These are phyloP conservation scores for Paramecium sexaurelia DNA, from an alignment of 73 alveolate genomes.

Conservation along the genomic window DNA sequence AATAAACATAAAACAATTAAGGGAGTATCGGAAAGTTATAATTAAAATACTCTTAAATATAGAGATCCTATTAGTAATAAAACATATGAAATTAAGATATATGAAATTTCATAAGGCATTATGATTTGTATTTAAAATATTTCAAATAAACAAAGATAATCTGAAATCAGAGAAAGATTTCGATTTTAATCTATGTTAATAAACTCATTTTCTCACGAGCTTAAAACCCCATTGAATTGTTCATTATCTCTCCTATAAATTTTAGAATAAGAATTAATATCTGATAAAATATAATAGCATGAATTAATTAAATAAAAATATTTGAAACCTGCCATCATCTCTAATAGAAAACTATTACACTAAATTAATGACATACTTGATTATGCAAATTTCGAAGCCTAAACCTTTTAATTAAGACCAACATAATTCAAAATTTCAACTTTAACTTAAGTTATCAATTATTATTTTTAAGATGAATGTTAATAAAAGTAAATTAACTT, in stretches of 20 bases:
- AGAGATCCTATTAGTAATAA: background rate
- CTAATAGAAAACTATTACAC: conserved; percentile 16
- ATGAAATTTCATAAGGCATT: background rate
- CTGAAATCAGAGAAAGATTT: background rate
- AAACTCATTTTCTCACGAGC: conserved; percentile 59
- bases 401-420: background rate
- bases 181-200: background rate
- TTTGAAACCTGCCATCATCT: conserved; percentile 30
- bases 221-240: conserved; percentile 68
- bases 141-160: background rate
- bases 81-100: conserved; percentile 20
- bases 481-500: background rate
- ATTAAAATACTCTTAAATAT: conserved; percentile 17
- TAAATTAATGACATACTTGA: conserved; percentile 63
- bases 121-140: background rate
- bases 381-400: conserved; percentile 56
- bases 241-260: conserved; percentile 32
- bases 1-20: background rate
- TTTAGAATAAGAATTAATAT: background rate
- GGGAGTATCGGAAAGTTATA: background rate
- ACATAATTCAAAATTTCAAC: background rate
- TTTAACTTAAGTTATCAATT: background rate
- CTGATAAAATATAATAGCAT: background rate
- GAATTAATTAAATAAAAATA: background rate
- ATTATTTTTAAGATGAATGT: conserved; percentile 9